Evolutionary conservation across 331 rosid species (phyloP).

Genomic region (Dryas integrifolia): DNA sequence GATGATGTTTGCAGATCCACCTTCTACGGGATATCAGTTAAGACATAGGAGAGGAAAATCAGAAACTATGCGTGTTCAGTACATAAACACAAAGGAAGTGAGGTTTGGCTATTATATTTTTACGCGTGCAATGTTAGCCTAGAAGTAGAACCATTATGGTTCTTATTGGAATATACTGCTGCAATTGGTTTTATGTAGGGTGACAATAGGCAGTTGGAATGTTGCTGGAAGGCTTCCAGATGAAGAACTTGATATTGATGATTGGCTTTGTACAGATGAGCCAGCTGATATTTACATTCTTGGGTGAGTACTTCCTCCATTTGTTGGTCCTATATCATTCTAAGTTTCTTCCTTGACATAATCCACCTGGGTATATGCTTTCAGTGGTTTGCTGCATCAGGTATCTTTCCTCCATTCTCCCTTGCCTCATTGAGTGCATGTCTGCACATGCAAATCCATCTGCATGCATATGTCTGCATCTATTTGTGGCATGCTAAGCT

Average conservation of each 20-base stretch:
- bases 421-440: not conserved
- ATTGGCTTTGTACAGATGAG: slow-evolving; percentile 72
- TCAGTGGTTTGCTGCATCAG: not conserved
- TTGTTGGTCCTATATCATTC: not conserved
- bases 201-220: slow-evolving; percentile 85
- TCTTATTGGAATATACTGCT: slow-evolving; percentile 25
- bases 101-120: slow-evolving; percentile 48
- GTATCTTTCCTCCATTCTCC: not conserved
- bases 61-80: slow-evolving; percentile 92
- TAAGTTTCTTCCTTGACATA: not conserved
- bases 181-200: slow-evolving; percentile 49
- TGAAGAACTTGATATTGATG: slow-evolving; percentile 71
- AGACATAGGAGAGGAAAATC: slow-evolving; percentile 91
- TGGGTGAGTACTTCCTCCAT: slow-evolving; percentile 60
- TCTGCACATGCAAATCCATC: no score
- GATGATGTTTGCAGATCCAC: slow-evolving; percentile 42
- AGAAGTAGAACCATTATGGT: slow-evolving; percentile 4
- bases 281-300: slow-evolving; percentile 78
- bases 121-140: slow-evolving; percentile 20
- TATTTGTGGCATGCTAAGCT: not conserved
- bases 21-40: slow-evolving; percentile 39
- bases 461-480: not conserved
- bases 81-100: slow-evolving; percentile 83
- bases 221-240: slow-evolving; percentile 78
- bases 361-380: not conserved